A percentile compares a stretch with the other conserved stretches of the same genome.
Conservation (phyloP, 306 rosid species). For the Malus domestica region DNA sequence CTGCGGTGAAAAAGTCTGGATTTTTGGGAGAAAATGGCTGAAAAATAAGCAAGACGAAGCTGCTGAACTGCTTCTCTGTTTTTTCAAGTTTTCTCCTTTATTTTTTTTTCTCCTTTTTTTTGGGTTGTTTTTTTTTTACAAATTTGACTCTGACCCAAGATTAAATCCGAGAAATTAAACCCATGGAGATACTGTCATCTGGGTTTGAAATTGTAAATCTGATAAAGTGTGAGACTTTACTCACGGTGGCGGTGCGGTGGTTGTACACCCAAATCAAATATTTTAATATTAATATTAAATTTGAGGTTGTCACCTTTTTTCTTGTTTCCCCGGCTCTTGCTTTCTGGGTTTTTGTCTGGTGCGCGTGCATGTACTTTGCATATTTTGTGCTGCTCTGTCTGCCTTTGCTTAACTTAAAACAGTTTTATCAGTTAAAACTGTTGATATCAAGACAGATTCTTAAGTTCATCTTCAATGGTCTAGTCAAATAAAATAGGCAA, state of each 20-base stretch:
- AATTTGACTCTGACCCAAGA: conserved; percentile 33
- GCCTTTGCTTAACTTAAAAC: conserved; percentile 2
- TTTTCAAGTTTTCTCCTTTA: conserved; percentile 5
- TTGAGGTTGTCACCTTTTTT: not conserved
- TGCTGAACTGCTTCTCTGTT: conserved; percentile 75
- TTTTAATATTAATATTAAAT: conserved; percentile 13
- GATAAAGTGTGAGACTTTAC: conserved; percentile 16
- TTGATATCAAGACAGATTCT: conserved; percentile 6
- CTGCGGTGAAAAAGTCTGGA: conserved; percentile 37
- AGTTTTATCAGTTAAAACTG: conserved; percentile 28
- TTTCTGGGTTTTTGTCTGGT: conserved; percentile 28
- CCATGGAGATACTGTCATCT: conserved; percentile 10
- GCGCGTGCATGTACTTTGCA: not conserved
- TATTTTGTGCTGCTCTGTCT: conserved; percentile 16
- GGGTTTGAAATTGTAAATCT: conserved; percentile 37
- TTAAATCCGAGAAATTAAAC: not conserved
- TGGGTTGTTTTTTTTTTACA: not conserved
- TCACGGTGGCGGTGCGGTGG: conserved; percentile 33
- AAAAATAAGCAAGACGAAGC: conserved; percentile 48
- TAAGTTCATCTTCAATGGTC: not conserved
- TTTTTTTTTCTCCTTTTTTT: not conserved
- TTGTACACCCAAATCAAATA: conserved; percentile 9
- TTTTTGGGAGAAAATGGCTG: conserved; percentile 1
- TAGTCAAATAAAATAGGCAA: not conserved
- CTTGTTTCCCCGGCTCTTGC: conserved; percentile 5